Conservation (phyloP, 2,329 filamentous ascomycete genomes). For the Pseudohalonectria lignicola region DNA sequence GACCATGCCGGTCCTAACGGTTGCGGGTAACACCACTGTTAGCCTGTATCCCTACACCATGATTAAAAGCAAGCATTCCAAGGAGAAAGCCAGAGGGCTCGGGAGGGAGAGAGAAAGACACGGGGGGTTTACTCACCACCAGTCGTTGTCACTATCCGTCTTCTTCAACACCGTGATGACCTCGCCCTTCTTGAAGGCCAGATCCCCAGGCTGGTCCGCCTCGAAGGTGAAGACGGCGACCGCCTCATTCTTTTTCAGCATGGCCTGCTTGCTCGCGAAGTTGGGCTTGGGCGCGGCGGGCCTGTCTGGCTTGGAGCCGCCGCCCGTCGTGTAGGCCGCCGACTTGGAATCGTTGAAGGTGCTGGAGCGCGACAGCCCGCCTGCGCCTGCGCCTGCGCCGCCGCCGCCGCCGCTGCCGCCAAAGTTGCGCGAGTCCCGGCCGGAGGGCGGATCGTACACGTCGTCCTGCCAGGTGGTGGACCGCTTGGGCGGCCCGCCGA, state of each 20-base stretch:
- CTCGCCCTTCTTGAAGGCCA: conserved; percentile 96
- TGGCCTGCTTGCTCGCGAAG: conserved; percentile 50
- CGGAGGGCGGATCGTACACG: conserved; percentile 51
- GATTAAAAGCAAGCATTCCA: background rate
- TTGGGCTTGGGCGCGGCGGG: conserved; percentile 85
- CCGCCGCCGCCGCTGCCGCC: conserved; percentile 3
- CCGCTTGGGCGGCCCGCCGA: conserved; percentile 43
- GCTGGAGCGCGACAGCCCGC: conserved; percentile 33
- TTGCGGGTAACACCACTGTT: background rate
- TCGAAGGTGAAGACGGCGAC: conserved; percentile 91
- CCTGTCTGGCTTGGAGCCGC: conserved; percentile 49
- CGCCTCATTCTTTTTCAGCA: conserved; percentile 64
- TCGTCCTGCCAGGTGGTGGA: conserved; percentile 68
- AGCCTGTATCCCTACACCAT: background rate
- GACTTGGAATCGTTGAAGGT: conserved; percentile 32
- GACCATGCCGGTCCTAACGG: conserved; percentile 70
- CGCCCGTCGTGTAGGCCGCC: conserved; percentile 25
- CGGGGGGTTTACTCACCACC: too few relatives aligned
- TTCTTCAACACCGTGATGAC: conserved; percentile 90
- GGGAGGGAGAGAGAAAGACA: conserved; percentile 19
- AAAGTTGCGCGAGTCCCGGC: conserved; percentile 8
- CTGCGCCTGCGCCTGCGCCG: conserved; percentile 4
- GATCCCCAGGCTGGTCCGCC: conserved; percentile 80
- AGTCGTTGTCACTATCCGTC: conserved; percentile 88
- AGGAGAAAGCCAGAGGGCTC: conserved; percentile 3